Evolutionary conservation across 202 grass and related monocot genomes (phyloP), one percentile per base, ranked within the genome.

Genomic region (Setaria viridis): DNA sequence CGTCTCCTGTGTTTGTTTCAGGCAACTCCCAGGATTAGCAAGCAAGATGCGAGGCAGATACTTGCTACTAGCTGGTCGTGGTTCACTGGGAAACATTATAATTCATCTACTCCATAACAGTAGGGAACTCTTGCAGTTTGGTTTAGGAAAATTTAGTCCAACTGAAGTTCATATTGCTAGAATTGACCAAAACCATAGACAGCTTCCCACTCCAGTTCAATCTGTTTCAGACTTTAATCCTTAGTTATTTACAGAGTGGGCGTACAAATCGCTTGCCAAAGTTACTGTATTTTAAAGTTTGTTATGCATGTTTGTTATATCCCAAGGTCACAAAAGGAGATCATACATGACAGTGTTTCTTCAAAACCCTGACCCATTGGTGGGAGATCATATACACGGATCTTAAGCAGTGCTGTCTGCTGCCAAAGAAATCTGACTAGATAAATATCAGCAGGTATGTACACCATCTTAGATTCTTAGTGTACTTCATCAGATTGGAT

Each of bases 401-500:
- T 21, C 32, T 9, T 51, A 43, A 20, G 17, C 54, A 13, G 19
- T 63, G 39, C 10, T 73, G 35, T 72, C 56, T 51, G 57, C 7
- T 71, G 25, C 35, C 39, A n/a, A 70, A 1, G 5, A 76, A 57
- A 71, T 47, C 7, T 41, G 54, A 58, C 49, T 68, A 50, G n/a
- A 67, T 75, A 42, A 71, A 33, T 6, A 33, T 25, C 58, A 69
- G 11, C 21, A 65, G 34, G 46, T 39, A 42, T 50, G 48, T 33
- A 21, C 67, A 79, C 53, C 20, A 41, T 12, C 83, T 57, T 64
- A 77, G 58, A 11, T 30, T 60, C n/a, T 62, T 32, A 64, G 17
- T 30, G 37, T 37, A 33, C 12, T 21, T 80, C 72, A 62, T 54
- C 41, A 79, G n/a, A 46, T 72, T 71, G 57, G 73, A 83, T 90